Percentiles rank a stretch among this genome's conserved stretches.
Evolutionary conservation across 2,329 filamentous ascomycete species (phyloP).

Genomic region (Keithomyces neogunnii): DNA sequence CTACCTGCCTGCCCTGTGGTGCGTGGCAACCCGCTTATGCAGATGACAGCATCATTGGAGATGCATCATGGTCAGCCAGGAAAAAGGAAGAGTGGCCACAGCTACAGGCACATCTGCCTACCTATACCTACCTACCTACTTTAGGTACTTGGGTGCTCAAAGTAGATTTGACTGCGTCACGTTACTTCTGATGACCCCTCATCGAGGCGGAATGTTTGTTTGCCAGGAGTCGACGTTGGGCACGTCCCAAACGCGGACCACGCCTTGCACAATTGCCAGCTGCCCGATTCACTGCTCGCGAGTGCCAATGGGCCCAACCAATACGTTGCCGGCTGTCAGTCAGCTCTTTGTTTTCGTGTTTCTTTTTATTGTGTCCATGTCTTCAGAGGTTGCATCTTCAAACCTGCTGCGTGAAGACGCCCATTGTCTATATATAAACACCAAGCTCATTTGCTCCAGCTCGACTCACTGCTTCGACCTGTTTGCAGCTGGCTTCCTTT

Average conservation of each 20-base stretch:
- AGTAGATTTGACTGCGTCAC: too few species aligned
- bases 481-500: not conserved
- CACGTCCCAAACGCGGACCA: conserved; percentile 5
- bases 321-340: conserved; percentile 1
- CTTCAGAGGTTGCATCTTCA: not conserved
- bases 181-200: too few species aligned
- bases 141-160: too few species aligned
- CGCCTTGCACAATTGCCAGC: conserved; percentile 3
- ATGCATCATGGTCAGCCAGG: too few species aligned
- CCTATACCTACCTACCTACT: not conserved
- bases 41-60: too few species aligned
- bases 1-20: not conserved
- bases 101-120: too few species aligned
- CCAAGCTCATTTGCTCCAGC: not conserved
- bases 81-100: too few species aligned
- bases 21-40: too few species aligned
- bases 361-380: not conserved
- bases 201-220: not conserved
- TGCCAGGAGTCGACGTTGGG: conserved; percentile 2
- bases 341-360: not conserved
- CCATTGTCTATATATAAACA: not conserved
- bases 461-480: conserved; percentile 1
- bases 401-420: not conserved
- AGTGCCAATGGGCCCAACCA: conserved; percentile 3
- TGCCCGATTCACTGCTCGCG: conserved; percentile 4